Evolutionary conservation across 2,329 filamentous ascomycete genomes (phyloP).

Genomic region (Fusarium denticulatum): DNA sequence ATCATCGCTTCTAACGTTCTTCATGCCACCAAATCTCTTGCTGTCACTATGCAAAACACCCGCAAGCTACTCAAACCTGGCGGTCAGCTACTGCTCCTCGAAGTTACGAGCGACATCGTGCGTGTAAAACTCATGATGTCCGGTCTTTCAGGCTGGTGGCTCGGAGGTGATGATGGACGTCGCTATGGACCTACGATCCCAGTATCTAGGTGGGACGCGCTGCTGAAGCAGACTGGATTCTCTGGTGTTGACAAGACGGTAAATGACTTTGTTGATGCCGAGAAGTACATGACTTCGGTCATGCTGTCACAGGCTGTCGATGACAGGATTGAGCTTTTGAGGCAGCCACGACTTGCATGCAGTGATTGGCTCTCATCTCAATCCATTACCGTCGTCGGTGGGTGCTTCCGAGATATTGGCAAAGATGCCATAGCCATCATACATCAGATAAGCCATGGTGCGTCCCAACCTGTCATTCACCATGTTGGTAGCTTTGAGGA

Average conservation of each 20-base stretch:
- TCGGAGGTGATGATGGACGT: conserved; percentile 1
- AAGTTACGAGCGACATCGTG: conserved; percentile 1
- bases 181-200: conserved; percentile 1
- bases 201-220: background rate
- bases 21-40: conserved; percentile 39
- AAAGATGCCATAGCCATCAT: background rate
- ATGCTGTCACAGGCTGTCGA: background rate
- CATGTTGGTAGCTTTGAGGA: background rate
- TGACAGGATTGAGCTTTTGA: background rate
- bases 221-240: background rate
- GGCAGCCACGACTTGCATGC: background rate
- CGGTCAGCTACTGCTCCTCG: conserved; percentile 37
- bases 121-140: conserved; percentile 11
- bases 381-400: background rate
- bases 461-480: background rate
- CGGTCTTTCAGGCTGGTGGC: conserved; percentile 12
- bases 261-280: background rate
- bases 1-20: conserved; percentile 52
- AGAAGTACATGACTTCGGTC: conserved; percentile 5
- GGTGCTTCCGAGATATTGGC: background rate
- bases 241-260: conserved; percentile 2
- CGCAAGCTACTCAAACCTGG: conserved; percentile 41
- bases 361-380: background rate
- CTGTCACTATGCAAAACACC: conserved; percentile 24
- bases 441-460: fast-evolving